phyloP scores from a whole-genome alignment of 805 yeast species.

The Saccharomycopsis capsularis region DNA sequence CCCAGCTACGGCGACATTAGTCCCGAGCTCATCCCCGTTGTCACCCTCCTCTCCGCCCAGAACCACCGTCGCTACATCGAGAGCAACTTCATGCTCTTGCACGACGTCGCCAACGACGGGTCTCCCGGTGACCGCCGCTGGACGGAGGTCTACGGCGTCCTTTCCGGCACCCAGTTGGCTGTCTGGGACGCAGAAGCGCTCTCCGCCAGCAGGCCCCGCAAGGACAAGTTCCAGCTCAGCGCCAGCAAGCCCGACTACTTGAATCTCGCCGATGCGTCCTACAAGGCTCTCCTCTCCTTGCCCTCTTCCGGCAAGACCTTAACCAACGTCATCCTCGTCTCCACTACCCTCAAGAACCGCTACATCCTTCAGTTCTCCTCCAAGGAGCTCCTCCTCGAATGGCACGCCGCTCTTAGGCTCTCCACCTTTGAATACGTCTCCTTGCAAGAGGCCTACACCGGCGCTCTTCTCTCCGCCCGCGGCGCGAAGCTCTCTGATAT shows the following conservation, averaged over 20 bases:
- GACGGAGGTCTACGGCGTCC: conserved; percentile 88
- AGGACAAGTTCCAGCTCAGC: conserved; percentile 41
- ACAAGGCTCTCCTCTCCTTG: conserved; percentile 60
- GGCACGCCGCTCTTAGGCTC: conserved; percentile 81
- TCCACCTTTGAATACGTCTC: conserved; percentile 74
- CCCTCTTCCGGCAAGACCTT: conserved; percentile 51
- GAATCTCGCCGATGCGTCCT: conserved; percentile 84
- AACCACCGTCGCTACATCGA: conserved; percentile 68
- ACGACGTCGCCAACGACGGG: conserved; percentile 78
- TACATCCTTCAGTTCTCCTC: conserved; percentile 73
- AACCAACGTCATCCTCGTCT: conserved; percentile 75
- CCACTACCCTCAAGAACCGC: conserved; percentile 88
- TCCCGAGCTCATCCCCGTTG: conserved; percentile 54
- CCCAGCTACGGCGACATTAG: conserved; percentile 4
- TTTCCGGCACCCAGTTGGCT: conserved; percentile 86
- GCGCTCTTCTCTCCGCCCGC: conserved; percentile 85
- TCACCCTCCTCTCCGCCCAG: conserved; percentile 67
- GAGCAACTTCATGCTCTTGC: conserved; percentile 66
- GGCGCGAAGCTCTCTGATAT: conserved; percentile 86
- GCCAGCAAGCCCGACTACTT: conserved; percentile 76
- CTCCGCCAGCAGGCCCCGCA: conserved; percentile 38
- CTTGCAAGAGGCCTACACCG: conserved; percentile 94
- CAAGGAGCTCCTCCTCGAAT: conserved; percentile 53
- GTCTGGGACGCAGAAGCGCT: conserved; percentile 79
- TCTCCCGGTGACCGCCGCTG: conserved; percentile 72